Percentiles rank a stretch among this genome's conserved stretches.
phyloP scores from a whole-genome alignment of 2,329 filamentous ascomycete genomes.

The Fusarium buharicum region DNA sequence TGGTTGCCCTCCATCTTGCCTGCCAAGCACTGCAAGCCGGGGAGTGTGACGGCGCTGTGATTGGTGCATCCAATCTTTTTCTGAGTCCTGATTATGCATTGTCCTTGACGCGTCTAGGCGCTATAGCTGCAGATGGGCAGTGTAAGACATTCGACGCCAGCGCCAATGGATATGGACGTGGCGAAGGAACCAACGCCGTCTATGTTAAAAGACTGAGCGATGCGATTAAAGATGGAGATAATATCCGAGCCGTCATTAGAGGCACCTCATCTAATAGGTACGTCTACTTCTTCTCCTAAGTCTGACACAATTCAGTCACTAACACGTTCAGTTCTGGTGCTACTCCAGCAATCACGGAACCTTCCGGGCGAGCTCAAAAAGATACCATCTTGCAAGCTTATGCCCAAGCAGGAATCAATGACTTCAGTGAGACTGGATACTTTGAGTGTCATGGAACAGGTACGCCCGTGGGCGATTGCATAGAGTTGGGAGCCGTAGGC shows the following conservation, averaged over 20 bases:
- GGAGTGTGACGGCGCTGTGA: slow-evolving; percentile 49
- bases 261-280: slow-evolving; percentile 58
- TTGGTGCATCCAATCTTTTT: slow-evolving; percentile 49
- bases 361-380: slow-evolving; percentile 56
- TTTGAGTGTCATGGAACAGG: slow-evolving; percentile 49
- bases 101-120: slow-evolving; percentile 38
- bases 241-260: slow-evolving; percentile 61
- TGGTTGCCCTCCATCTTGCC: slow-evolving; percentile 56
- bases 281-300: slow-evolving; percentile 33
- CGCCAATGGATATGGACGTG: slow-evolving; percentile 64
- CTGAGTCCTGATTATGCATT: slow-evolving; percentile 42
- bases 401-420: slow-evolving; percentile 28
- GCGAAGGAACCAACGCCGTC: slow-evolving; percentile 65
- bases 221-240: slow-evolving; percentile 63
- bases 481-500: slow-evolving; percentile 49
- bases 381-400: slow-evolving; percentile 48
- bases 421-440: slow-evolving; percentile 44
- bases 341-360: slow-evolving; percentile 62
- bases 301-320: slow-evolving; percentile 33
- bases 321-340: slow-evolving; percentile 55
- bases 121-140: slow-evolving; percentile 48
- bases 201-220: slow-evolving; percentile 64
- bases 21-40: slow-evolving; percentile 47
- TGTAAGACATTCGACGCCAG: slow-evolving; percentile 60
- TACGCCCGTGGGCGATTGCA: slow-evolving; percentile 45